These are phyloP conservation scores for Xerocomus spinulosus DNA, from an alignment of 768 basidiomycete genomes.

Conservation along the genomic window DNA sequence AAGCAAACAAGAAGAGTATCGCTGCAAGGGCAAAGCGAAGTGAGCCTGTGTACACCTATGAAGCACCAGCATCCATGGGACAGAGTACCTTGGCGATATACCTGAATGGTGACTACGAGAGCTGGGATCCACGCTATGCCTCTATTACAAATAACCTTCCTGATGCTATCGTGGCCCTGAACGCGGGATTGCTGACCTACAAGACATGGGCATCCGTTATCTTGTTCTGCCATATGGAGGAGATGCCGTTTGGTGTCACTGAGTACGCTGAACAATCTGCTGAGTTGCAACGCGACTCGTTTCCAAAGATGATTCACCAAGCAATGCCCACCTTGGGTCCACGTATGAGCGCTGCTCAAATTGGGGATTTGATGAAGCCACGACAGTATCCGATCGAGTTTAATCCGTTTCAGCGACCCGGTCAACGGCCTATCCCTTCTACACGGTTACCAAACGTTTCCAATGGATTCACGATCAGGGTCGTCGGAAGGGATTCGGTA, in stretches of 20 bases:
- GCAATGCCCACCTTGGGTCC: constrained; percentile 24
- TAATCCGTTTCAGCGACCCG: constrained; percentile 33
- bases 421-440: constrained; percentile 26
- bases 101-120: constrained; percentile 28
- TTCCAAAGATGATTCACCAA: constrained; percentile 27
- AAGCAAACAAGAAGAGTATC: constrained; percentile 30
- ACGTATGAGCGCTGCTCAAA: constrained; percentile 18
- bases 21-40: constrained; percentile 28
- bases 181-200: constrained; percentile 38
- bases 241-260: constrained; percentile 31
- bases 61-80: constrained; percentile 35
- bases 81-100: constrained; percentile 36
- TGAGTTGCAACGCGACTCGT: constrained; percentile 26
- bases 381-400: constrained; percentile 29
- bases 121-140: constrained; percentile 23
- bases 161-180: constrained; percentile 40
- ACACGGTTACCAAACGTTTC: constrained; percentile 28
- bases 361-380: constrained; percentile 21
- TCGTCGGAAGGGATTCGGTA: constrained; percentile 20
- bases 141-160: constrained; percentile 24
- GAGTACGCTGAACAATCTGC: constrained; percentile 37
- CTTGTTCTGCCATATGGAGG: constrained; percentile 26
- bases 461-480: constrained; percentile 30
- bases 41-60: constrained; percentile 33
- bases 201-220: constrained; percentile 36